A percentile compares a stretch with the other conserved stretches of the same genome.
These are phyloP conservation scores for Paramecium tetraurelia DNA, from an alignment of 73 alveolate genomes.

Conservation along the genomic window DNA sequence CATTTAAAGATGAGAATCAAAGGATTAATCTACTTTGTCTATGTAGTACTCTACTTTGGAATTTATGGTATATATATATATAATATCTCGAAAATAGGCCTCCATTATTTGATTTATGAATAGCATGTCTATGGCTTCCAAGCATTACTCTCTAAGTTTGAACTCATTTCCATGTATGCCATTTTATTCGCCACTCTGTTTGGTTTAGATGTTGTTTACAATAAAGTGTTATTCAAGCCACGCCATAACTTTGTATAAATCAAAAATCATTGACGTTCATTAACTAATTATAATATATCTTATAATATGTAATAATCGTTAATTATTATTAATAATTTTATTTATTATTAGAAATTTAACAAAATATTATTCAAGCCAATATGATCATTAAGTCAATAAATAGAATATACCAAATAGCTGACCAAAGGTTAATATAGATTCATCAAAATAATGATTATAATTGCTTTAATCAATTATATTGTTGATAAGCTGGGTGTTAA, in stretches of 20 bases:
- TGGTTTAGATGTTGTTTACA: not conserved
- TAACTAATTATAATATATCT: not conserved
- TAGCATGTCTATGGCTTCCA: constrained; percentile 33
- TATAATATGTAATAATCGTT: not conserved
- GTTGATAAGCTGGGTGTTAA: no score
- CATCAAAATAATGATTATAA: not conserved
- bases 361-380: no score
- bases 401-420: no score
- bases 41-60: not conserved
- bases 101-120: not conserved
- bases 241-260: not conserved
- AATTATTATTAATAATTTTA: not conserved
- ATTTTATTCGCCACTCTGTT: not conserved
- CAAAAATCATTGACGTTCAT: not conserved
- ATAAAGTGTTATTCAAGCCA: not conserved
- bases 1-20: not conserved
- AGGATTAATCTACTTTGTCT: not conserved
- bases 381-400: not conserved
- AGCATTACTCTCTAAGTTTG: not conserved
- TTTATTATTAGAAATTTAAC: not conserved
- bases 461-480: not conserved
- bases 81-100: not conserved
- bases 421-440: not conserved
- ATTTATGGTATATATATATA: not conserved
- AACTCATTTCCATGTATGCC: constrained; percentile 6